Evolutionary conservation across 352 stramenopile species (phyloP), one percentile per base, ranked within the genome.

Genomic region (Pythium rishiriense): DNA sequence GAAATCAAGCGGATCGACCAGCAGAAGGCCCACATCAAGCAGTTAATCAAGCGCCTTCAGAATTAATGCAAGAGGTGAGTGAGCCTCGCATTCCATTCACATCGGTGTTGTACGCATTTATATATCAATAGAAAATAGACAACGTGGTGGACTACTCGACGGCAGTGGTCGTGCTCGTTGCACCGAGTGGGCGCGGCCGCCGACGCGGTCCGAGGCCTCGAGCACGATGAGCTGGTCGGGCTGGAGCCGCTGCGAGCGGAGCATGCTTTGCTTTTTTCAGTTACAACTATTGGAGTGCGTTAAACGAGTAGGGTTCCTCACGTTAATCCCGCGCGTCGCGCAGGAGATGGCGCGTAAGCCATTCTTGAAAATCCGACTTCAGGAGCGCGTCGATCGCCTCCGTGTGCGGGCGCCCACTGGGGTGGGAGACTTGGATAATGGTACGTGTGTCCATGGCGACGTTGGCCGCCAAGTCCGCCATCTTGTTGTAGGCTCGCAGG

Each of bases 141-240:
- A n/a, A n/a, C n/a, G n/a, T n/a, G n/a, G n/a, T n/a, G n/a, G n/a
- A n/a, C n/a, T n/a, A n/a, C n/a, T n/a, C n/a, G n/a, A n/a, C n/a
- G n/a, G n/a, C n/a, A n/a, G n/a, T n/a, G n/a, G n/a, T n/a, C n/a
- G n/a, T n/a, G n/a, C n/a, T n/a, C n/a, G n/a, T n/a, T n/a, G n/a
- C n/a, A n/a, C n/a, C n/a, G n/a, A n/a, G n/a, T 82, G 61, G 21
- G 88, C 63, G 26, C 81, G 77, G 0, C 81, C 81, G 15, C 81
- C 81, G 51, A 88, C 68, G 52, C 81, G 76, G 11, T 60, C 48
- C 41, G 78, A 59, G 7, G 76, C 81, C 57, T 88, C 81, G 7
- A 90, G 73, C 31, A 90, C 73, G 10, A 58, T 66, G 12, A 90
- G 53, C 22, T 84, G 67, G 14, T 66, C 35, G 6, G 64, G 11